Evolutionary conservation across 345 rosid genomes (phyloP), one percentile per base, ranked within the genome.

Genomic region (Camelina neglecta): DNA sequence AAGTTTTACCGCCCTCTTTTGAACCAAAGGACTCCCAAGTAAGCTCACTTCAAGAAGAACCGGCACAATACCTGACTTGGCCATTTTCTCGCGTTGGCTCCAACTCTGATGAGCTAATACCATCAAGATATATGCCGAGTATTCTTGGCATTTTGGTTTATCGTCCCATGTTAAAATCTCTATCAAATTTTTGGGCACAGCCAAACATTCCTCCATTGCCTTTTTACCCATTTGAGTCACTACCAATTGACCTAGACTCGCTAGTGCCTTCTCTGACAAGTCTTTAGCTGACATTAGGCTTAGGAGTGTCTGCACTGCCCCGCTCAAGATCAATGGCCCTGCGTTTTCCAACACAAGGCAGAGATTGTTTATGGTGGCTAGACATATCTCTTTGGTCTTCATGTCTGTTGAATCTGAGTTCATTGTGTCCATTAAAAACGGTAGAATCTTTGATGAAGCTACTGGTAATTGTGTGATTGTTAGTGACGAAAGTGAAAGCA

Each of bases 101-200:
- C 92, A 81, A 58, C 96, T 89, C 65, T 92, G 99, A 67, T 95
- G 89, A 33, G 96, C 99, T 56, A 95, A 78, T 38, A 90, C 85
- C 97, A 95, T 90, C 64, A 95, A 26, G 71, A 90, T 84, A 48
- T 92, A 90, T 1, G 87, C 99, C 0, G 93, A 78, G 18, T 86
- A 71, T 73, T 95, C 99, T 72, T 92, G 97, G 75, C 96, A 90
- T 75, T 86, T 95, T 0, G 97, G 93, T 69, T 65, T 83, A 35
- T 92, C 96, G 15, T 92, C 97, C 99, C 99, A 95, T 35, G 92
- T 85, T 72, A 95, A 38, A 58, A 86, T 79, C 86, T 90, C 97
- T 44, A 95, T 89, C 81, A 95, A 78, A 68, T 77, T 73, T 20
- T 76, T 85, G 1, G 96, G 97, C 38, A 88, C 92, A 54, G 71